phyloP scores from a whole-genome alignment of 495 filamentous ascomycete species.

The Daldinia childiae region DNA sequence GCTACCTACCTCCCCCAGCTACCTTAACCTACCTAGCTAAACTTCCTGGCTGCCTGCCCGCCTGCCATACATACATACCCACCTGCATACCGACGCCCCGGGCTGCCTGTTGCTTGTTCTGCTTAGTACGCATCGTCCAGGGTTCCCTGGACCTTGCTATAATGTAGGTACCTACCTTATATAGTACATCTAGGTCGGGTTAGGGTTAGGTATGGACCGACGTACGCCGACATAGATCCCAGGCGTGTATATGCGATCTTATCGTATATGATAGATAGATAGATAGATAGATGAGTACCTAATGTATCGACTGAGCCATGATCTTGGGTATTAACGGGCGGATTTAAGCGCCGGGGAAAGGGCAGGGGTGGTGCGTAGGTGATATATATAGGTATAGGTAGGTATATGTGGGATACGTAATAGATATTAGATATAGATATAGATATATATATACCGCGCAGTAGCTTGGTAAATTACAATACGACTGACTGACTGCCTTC shows the following conservation, averaged over 20 bases:
- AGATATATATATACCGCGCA: background rate
- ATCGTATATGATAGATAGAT: background rate
- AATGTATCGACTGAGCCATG: background rate
- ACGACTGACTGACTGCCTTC: background rate
- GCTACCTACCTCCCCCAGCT: background rate
- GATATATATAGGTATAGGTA: background rate
- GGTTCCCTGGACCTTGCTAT: too few relatives aligned
- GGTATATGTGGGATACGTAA: background rate
- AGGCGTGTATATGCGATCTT: background rate
- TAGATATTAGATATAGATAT: background rate
- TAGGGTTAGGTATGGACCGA: background rate
- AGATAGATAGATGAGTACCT: background rate
- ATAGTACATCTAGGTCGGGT: too few relatives aligned
- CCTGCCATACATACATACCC: too few relatives aligned
- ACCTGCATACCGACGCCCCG: too few relatives aligned
- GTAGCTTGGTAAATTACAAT: background rate
- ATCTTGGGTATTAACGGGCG: background rate
- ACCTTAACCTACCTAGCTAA: too few relatives aligned
- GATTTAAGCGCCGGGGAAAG: background rate
- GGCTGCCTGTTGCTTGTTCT: too few relatives aligned
- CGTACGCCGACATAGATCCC: background rate
- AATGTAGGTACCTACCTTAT: too few relatives aligned
- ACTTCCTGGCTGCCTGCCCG: too few relatives aligned
- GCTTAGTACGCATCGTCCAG: too few relatives aligned
- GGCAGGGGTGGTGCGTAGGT: background rate